A percentile compares a stretch with the other conserved stretches of the same genome.
These are phyloP conservation scores for Yarrowia bubula DNA, from an alignment of 805 yeast species.

Conservation along the genomic window DNA sequence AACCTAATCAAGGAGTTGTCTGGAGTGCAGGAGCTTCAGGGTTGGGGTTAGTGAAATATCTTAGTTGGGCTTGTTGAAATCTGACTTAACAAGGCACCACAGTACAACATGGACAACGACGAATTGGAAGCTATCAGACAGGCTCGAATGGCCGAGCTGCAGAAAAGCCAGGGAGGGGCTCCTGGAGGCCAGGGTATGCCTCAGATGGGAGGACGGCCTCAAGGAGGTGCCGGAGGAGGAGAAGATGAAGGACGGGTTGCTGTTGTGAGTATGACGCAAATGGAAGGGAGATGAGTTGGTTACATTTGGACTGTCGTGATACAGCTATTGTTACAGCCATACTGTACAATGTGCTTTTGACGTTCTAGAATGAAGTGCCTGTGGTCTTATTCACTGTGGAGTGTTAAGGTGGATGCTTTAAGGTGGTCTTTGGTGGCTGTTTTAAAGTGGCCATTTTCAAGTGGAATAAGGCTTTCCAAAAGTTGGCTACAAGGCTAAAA, in stretches of 20 bases:
- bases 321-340: too few relatives aligned
- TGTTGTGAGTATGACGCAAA: constrained; percentile 31
- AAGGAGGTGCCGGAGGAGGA: constrained; percentile 11
- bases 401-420: too few relatives aligned
- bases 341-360: neutral
- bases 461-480: too few relatives aligned
- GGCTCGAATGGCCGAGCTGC: constrained; percentile 86
- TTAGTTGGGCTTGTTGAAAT: too few relatives aligned
- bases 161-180: constrained; percentile 42
- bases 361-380: neutral
- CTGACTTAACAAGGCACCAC: neutral
- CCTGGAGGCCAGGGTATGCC: constrained; percentile 26
- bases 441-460: too few relatives aligned
- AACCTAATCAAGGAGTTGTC: neutral
- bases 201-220: constrained; percentile 1
- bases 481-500: too few relatives aligned
- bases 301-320: neutral
- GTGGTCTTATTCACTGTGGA: too few relatives aligned
- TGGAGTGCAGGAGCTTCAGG: neutral
- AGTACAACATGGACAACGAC: constrained; percentile 65
- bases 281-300: neutral
- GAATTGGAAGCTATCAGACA: constrained; percentile 89
- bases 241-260: constrained; percentile 45
- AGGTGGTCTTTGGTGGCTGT: too few relatives aligned
- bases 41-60: neutral